Conservation (phyloP, 2,329 filamentous ascomycete species). For the Byssothecium circinans region DNA sequence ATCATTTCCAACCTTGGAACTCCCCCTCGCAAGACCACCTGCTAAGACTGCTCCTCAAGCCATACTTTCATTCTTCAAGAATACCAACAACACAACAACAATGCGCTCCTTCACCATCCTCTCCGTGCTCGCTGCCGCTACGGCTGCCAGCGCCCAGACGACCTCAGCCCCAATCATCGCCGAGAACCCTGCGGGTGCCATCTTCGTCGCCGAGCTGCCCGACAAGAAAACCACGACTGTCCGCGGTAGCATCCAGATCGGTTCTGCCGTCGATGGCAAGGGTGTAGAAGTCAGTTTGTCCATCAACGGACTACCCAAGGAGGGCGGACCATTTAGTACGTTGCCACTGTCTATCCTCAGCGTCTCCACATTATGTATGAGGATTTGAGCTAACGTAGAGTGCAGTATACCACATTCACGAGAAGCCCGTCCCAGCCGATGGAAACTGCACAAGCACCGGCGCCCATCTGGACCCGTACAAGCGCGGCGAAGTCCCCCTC, state of each 20-base stretch:
- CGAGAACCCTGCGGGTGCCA: slow-evolving; percentile 44
- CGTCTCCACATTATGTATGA: too few species aligned
- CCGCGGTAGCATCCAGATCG: slow-evolving; percentile 39
- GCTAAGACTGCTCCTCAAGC: slow-evolving; percentile 3
- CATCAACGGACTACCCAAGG: slow-evolving; percentile 44
- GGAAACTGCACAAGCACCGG: slow-evolving; percentile 49
- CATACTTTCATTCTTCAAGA: slow-evolving; percentile 12
- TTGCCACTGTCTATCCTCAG: neutral
- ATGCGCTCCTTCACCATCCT: slow-evolving; percentile 35
- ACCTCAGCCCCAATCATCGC: slow-evolving; percentile 37
- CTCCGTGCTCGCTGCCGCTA: slow-evolving; percentile 34
- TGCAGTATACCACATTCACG: slow-evolving; percentile 51
- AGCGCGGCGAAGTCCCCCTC: slow-evolving; percentile 40
- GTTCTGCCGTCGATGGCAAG: slow-evolving; percentile 37
- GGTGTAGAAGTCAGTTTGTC: slow-evolving; percentile 47
- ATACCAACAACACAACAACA: too few species aligned
- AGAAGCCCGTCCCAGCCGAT: slow-evolving; percentile 44
- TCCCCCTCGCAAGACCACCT: slow-evolving; percentile 12
- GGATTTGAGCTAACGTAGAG: neutral
- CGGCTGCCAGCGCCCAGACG: slow-evolving; percentile 32
- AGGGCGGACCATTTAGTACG: slow-evolving; percentile 50
- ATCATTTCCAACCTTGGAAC: neutral
- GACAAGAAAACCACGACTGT: slow-evolving; percentile 36
- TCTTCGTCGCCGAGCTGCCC: slow-evolving; percentile 44
- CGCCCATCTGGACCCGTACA: slow-evolving; percentile 49